A percentile compares a stretch with the other conserved stretches of the same genome.
Evolutionary conservation across 2,329 filamentous ascomycete species (phyloP).

Genomic region (Geosmithia morbida): DNA sequence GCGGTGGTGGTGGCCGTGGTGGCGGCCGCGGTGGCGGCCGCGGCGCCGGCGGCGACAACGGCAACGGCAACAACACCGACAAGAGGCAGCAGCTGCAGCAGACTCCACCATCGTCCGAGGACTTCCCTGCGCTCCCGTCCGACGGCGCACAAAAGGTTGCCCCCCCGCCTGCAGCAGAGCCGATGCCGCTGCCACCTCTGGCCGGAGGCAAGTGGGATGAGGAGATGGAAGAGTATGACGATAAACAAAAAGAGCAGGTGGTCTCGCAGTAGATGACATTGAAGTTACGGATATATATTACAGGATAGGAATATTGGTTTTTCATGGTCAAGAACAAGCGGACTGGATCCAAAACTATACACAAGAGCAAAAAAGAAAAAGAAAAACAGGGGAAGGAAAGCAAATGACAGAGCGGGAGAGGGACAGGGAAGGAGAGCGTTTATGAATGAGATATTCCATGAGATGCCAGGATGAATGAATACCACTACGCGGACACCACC

Average conservation of each 20-base stretch:
- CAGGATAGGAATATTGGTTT: neutral
- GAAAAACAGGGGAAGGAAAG: too few relatives aligned
- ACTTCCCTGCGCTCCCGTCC: conserved; percentile 20
- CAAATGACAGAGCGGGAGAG: too few relatives aligned
- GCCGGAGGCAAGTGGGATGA: conserved; percentile 37
- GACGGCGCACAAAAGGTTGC: conserved; percentile 11
- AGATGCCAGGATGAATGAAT: too few relatives aligned
- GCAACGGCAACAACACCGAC: neutral
- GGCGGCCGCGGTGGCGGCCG: conserved; percentile 4
- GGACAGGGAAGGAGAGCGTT: too few relatives aligned
- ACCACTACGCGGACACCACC: too few relatives aligned
- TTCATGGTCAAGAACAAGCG: too few relatives aligned
- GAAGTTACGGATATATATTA: neutral
- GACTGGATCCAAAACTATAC: too few relatives aligned
- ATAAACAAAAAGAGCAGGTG: conserved; percentile 7
- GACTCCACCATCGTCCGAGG: conserved; percentile 13
- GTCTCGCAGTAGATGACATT: neutral
- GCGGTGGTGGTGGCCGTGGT: conserved; percentile 16
- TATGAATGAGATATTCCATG: too few relatives aligned
- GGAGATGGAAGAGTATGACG: conserved; percentile 39
- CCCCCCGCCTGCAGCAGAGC: conserved; percentile 12
- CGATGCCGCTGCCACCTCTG: conserved; percentile 9
- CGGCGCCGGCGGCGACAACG: neutral
- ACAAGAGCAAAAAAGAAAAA: too few relatives aligned
- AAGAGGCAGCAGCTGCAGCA: conserved; percentile 4